These are phyloP conservation scores for Pythium vanterpoolii DNA, from an alignment of 352 stramenopile genomes.

Conservation along the genomic window DNA sequence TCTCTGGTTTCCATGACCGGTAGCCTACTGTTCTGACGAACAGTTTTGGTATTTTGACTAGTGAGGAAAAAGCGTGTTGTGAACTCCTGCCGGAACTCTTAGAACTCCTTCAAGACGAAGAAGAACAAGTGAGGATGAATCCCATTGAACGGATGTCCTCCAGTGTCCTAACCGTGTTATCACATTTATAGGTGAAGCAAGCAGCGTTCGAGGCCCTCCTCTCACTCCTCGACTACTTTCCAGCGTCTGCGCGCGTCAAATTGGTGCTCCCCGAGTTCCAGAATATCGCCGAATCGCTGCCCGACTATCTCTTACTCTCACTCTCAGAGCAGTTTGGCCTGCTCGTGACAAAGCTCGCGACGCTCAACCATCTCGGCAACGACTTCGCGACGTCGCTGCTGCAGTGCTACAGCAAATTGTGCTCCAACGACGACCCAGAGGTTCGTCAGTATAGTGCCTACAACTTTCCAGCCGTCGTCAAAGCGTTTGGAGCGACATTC, in stretches of 20 bases:
- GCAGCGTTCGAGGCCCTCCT: conserved; percentile 67
- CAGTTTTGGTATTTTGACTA: too few relatives aligned
- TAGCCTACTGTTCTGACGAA: too few relatives aligned
- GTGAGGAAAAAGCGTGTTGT: conserved; percentile 56
- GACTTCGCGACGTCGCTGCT: conserved; percentile 51
- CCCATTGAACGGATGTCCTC: not conserved
- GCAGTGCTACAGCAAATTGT: conserved; percentile 60
- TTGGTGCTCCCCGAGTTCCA: conserved; percentile 66
- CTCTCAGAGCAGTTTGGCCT: conserved; percentile 55
- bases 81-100: conserved; percentile 73
- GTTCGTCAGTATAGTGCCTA: conserved; percentile 65
- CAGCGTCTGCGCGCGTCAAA: conserved; percentile 47
- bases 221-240: conserved; percentile 75
- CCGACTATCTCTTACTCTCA: conserved; percentile 52
- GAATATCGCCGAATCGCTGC: conserved; percentile 47
- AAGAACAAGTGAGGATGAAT: conserved; percentile 44
- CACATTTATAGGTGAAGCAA: conserved; percentile 55
- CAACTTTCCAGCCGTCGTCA: conserved; percentile 78
- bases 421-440: conserved; percentile 51
- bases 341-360: conserved; percentile 62
- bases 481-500: conserved; percentile 60
- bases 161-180: not conserved
- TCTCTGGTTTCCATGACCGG: too few relatives aligned
- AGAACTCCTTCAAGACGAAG: conserved; percentile 79
- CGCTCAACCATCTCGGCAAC: conserved; percentile 51